Evolutionary conservation across 805 yeast genomes (phyloP).

Genomic region (Komagataella pastoris): DNA sequence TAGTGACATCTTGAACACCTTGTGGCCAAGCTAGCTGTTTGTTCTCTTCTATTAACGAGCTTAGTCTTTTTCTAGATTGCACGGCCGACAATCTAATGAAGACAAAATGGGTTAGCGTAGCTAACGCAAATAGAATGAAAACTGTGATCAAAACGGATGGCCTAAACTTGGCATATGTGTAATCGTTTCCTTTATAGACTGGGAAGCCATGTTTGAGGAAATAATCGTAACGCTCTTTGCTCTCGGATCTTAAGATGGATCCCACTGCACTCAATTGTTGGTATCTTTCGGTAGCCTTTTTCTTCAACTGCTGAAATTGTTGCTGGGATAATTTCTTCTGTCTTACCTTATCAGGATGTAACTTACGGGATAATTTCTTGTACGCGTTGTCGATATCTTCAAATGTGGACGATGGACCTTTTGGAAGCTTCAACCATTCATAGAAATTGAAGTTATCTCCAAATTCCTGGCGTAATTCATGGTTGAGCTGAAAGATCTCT

Average conservation of each 20-base stretch:
- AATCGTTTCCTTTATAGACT: slow-evolving; percentile 55
- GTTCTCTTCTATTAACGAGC: slow-evolving; percentile 33
- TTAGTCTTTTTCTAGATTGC: slow-evolving; percentile 48
- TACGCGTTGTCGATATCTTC: slow-evolving; percentile 53
- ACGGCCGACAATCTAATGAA: slow-evolving; percentile 37
- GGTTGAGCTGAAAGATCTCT: slow-evolving; percentile 66
- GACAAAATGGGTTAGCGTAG: slow-evolving; percentile 45
- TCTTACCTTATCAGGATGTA: slow-evolving; percentile 77
- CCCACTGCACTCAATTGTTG: slow-evolving; percentile 70
- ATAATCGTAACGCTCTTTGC: slow-evolving; percentile 69
- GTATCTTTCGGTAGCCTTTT: slow-evolving; percentile 53
- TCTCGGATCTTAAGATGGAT: slow-evolving; percentile 51
- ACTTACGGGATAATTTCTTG: slow-evolving; percentile 51
- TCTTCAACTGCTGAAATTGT: slow-evolving; percentile 16
- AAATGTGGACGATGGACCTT: slow-evolving; percentile 25
- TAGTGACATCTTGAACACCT: slow-evolving; percentile 22
- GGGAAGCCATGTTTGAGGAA: slow-evolving; percentile 82
- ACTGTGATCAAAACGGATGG: slow-evolving; percentile 48
- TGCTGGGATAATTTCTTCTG: slow-evolving; percentile 18
- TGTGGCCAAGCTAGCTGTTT: slow-evolving; percentile 41
- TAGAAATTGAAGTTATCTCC: slow-evolving; percentile 56
- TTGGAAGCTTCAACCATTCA: slow-evolving; percentile 42
- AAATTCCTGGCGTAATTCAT: slow-evolving; percentile 47
- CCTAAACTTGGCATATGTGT: slow-evolving; percentile 51
- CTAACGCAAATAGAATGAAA: slow-evolving; percentile 32